Base-by-base conservation (phyloP, 345 rosid species). In the Ailanthus altissimus region DNA sequence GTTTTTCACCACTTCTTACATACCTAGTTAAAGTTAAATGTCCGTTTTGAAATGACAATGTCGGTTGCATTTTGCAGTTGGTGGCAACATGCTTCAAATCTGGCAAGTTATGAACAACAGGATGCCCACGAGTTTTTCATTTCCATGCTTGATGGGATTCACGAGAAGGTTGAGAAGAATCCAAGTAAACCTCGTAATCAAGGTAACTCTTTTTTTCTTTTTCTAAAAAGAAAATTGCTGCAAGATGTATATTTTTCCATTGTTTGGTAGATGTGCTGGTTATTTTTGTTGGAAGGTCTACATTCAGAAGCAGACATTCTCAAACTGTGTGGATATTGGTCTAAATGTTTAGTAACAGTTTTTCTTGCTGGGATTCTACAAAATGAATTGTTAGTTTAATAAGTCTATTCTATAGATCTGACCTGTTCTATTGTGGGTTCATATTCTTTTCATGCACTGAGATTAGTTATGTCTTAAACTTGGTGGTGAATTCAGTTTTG, bases 71-170 rank as follows among this genome's bases (percentile, higher is more conserved):
- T 51, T 68, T 61, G 84, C 84, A 89, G 93, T 76, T 89, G 93
- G 93, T 89, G 93, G 93, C 90, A 85, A 66, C 91, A 89, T 70
- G 89, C 92, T 2, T 85, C 88, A 7, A 86, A 89, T 73, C 68
- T 87, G 80, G 93, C 93, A 15, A 89, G 89, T 83, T 89, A 87
- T 61, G 89, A 89, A 50, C 93, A 89, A 79, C 93, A 89, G 83
- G 93, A 89, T 79, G 93, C 93, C 0, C 93, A 89, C 80, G 92
- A 89, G 56, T 89, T 89, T 72, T 89, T 89, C 81, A 89, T 89
- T 74, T 89, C 93, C 25, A 83, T 89, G 88, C 90, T 89, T 71
- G 89, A 87, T 83, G 89, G 93, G 54, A 87, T 89, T 47, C 93
- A 89, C 81, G 91, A 89, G 70, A 89, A 87, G 83, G 86, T 83